Conservation (phyloP, 305 asterid genomes). For the Rubia occidens region DNA sequence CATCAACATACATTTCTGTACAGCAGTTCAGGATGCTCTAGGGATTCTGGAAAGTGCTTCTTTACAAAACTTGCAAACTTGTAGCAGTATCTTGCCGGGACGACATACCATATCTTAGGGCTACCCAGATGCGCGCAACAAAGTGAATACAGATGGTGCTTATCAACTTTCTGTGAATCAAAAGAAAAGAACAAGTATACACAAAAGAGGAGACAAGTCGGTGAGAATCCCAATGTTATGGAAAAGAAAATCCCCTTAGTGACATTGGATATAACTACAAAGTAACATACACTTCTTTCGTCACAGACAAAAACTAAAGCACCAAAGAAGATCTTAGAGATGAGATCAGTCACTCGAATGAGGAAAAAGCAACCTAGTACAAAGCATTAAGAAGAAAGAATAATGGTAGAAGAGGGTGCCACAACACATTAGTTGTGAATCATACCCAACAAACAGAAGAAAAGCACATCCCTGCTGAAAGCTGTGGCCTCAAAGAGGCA, state of each 20-base stretch:
- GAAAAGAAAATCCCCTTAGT: not conserved
- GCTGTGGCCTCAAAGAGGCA: conserved; percentile 38
- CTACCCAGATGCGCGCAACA: conserved; percentile 65
- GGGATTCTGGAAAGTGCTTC: conserved; percentile 42
- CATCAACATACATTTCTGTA: conserved; percentile 53
- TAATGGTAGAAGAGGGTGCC: not conserved
- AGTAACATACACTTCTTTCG: not conserved
- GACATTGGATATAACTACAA: not conserved
- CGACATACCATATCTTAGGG: conserved; percentile 58
- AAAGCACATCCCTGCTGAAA: conserved; percentile 75
- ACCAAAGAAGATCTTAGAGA: not conserved
- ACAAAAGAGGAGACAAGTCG: conserved; percentile 19
- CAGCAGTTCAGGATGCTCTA: conserved; percentile 47
- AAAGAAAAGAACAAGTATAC: conserved; percentile 23
- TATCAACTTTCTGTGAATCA: conserved; percentile 52
- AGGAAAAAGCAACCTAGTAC: not conserved
- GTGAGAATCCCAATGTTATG: not conserved
- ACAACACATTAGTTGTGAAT: conserved; percentile 10
- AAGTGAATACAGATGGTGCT: conserved; percentile 70
- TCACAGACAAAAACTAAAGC: not conserved
- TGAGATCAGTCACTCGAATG: not conserved
- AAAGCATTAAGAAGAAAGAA: not conserved
- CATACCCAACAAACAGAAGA: conserved; percentile 80
- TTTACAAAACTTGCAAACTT: conserved; percentile 51
- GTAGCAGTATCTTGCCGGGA: conserved; percentile 59